Percentiles rank a stretch among this genome's conserved stretches.
These are phyloP conservation scores for Fusarium verticillioides DNA, from an alignment of 2,329 filamentous ascomycete genomes.

Conservation along the genomic window DNA sequence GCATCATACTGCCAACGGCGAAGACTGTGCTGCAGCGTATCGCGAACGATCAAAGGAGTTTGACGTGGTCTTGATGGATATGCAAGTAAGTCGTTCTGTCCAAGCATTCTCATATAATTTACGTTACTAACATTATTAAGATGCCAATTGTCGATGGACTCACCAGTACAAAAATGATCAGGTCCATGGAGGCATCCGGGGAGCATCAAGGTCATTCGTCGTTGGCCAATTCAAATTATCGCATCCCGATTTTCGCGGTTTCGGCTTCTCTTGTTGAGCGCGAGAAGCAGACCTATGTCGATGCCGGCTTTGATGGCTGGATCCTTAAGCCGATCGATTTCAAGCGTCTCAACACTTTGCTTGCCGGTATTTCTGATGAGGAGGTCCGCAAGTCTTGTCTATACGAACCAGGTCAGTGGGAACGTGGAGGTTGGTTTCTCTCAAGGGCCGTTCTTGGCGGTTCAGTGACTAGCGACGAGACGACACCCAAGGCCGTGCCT, in stretches of 20 bases:
- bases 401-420: conserved; percentile 80
- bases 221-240: conserved; percentile 68
- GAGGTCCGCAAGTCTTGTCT: conserved; percentile 69
- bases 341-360: conserved; percentile 73
- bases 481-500: conserved; percentile 45
- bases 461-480: conserved; percentile 36
- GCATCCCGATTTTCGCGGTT: conserved; percentile 85
- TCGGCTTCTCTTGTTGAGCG: conserved; percentile 83
- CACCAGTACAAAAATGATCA: conserved; percentile 84
- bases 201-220: conserved; percentile 64
- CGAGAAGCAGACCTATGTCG: conserved; percentile 74
- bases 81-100: conserved; percentile 73
- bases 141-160: conserved; percentile 94
- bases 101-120: neutral
- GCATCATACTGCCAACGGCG: conserved; percentile 80
- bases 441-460: conserved; percentile 19
- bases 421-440: conserved; percentile 85
- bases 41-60: conserved; percentile 70
- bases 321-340: conserved; percentile 91
- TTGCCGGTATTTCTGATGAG: conserved; percentile 74
- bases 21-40: conserved; percentile 81
- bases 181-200: conserved; percentile 72
- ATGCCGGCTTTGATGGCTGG: conserved; percentile 89
- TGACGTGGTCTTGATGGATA: conserved; percentile 90
- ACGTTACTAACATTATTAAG: conserved; percentile 55